These are phyloP conservation scores for Diaporthe sp. DNA, from an alignment of 2,329 filamentous ascomycete species.

Conservation along the genomic window DNA sequence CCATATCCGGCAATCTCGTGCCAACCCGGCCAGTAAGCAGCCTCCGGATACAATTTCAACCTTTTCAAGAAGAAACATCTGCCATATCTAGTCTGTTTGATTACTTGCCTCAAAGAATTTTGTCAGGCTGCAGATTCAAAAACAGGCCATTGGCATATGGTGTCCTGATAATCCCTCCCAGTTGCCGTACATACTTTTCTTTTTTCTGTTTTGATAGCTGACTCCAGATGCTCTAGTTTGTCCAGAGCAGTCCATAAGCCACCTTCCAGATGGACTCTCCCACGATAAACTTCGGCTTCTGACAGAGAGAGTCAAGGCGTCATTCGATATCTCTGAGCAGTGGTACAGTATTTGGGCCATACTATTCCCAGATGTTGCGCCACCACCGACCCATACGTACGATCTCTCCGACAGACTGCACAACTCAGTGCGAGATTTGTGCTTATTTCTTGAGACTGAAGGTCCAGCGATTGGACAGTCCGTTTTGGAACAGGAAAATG, in stretches of 20 bases:
- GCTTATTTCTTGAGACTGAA: not conserved
- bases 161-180: too few relatives aligned
- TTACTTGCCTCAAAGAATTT: too few relatives aligned
- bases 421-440: not conserved
- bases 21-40: not conserved
- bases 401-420: conserved; percentile 1
- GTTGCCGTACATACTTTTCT: too few relatives aligned
- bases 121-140: too few relatives aligned
- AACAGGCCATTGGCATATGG: too few relatives aligned
- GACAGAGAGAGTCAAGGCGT: not conserved
- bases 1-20: not conserved
- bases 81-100: too few relatives aligned
- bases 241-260: not conserved
- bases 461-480: not conserved
- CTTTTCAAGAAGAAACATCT: too few relatives aligned
- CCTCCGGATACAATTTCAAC: too few relatives aligned
- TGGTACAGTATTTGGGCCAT: conserved; percentile 25
- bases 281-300: not conserved
- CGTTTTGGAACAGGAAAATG: not conserved
- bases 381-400: not conserved
- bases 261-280: conserved; percentile 13
- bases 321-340: not conserved
- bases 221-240: too few relatives aligned
- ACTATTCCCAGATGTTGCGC: conserved; percentile 9
- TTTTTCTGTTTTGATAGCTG: too few relatives aligned